phyloP scores from a whole-genome alignment of 495 filamentous ascomycete genomes.

The Lasiosphaeriaceae sp. region DNA sequence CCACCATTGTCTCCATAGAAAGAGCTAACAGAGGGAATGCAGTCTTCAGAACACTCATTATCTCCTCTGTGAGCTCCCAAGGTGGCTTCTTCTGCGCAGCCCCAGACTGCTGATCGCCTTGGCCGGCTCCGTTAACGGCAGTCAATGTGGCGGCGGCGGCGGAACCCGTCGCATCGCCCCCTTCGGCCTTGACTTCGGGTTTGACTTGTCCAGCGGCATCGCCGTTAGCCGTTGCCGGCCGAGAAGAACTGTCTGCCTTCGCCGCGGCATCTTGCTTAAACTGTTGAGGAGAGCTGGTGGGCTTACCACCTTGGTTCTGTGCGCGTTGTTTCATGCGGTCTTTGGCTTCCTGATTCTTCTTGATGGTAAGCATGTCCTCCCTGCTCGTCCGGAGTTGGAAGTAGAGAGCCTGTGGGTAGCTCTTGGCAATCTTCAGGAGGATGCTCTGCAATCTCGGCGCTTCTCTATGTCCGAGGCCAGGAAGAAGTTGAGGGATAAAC shows the following conservation, averaged over 20 bases:
- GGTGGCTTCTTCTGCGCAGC: conserved; percentile 63
- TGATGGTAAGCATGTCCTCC: conserved; percentile 92
- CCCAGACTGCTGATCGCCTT: conserved; percentile 29
- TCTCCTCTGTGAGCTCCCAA: conserved; percentile 95
- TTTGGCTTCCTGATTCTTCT: conserved; percentile 80
- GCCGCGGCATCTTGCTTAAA: conserved; percentile 41
- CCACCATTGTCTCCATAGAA: conserved; percentile 99
- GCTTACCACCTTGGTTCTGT: conserved; percentile 24
- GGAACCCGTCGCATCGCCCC: conserved; percentile 35
- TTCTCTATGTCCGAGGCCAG: conserved; percentile 83
- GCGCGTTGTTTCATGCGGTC: conserved; percentile 33
- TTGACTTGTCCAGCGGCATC: conserved; percentile 40
- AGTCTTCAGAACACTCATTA: conserved; percentile 89
- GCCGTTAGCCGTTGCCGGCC: conserved; percentile 48
- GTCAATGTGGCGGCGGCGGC: conserved; percentile 21
- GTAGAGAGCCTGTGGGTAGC: conserved; percentile 90
- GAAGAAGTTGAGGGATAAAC: conserved; percentile 93
- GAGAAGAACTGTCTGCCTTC: conserved; percentile 25
- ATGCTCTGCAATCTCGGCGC: conserved; percentile 78
- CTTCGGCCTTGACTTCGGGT: conserved; percentile 36
- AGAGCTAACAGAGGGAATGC: conserved; percentile 92
- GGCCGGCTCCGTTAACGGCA: conserved; percentile 21
- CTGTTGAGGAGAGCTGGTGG: conserved; percentile 38
- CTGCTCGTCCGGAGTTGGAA: conserved; percentile 88
- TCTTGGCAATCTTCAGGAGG: conserved; percentile 88